Evolutionary conservation across 2,329 filamentous ascomycete species (phyloP), one percentile per base, ranked within the genome.

Genomic region (Scedosporium dehoogii): DNA sequence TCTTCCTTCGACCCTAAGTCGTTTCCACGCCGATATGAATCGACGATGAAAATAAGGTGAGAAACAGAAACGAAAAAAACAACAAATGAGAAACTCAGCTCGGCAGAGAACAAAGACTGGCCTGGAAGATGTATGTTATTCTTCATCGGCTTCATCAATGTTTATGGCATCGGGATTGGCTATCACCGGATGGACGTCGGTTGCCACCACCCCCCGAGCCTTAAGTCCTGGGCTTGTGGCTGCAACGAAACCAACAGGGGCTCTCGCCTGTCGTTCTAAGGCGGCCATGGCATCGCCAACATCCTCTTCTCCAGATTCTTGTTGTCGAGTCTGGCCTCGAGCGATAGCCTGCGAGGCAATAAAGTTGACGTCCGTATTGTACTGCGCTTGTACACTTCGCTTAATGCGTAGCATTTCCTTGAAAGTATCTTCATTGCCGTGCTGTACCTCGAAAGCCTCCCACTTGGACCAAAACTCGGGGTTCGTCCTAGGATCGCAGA

Each of bases 361-460:
- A 71, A 97, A 99, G 73, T 92, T 96, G 79, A 99, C 93, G 71
- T 99, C 94, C 55, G 96, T 99, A 72, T 97, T 97, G 81, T 96
- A 99, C 77, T 97, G 91, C 61, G 94, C 93, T 75, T 97, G 92
- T 12, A 99, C 94, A 74, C 91, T 96, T 72, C 94, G 83, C 81
- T 97, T 99, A 80, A 99, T 92, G 33, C 94, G 88, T 65, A 97
- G 81, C 94, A 99, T 99, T 73, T 99, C 94, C 79, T 96, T 97
- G 82, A 96, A 99, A 0, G 96, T 99, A 73, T 99, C 94, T 74
- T 99, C 96, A 76, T 99, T 99, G 67, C 94, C 94, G 71, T 99
- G 94, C 73, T 96, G 90, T 23, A 97, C 92, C 75, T 99, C 96
- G 74, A 99, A 99, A 62, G 87, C 83, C 75, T 99, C 94, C 94